Base-by-base conservation (phyloP, 1,139 yeast species). In the Nakaseomyces nivariensis region DNA sequence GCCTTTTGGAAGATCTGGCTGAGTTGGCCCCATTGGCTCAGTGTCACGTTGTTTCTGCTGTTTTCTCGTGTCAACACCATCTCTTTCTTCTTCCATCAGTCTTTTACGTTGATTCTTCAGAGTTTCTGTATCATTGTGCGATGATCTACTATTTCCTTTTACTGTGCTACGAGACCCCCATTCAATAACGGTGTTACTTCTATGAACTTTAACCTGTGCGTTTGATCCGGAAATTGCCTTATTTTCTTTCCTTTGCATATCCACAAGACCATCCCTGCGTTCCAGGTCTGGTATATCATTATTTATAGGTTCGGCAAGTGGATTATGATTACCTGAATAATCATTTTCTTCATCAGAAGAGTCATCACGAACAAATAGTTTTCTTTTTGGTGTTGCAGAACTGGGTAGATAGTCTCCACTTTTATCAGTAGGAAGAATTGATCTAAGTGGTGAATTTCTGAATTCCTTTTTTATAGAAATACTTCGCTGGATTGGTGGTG, bases 11-110 rank as follows among this genome's bases (percentile, higher is more conserved):
- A 51, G 58, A 3, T 54, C 45, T 1, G 56, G 51, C 49, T 69
- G 73, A 0, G 73, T 70, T 4, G 72, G 73, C 0, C 73, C 73
- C 9, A 70, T 55, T 11, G 50, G 54, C 9, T 49, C 52, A 3
- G 48, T 26, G 8, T 48, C 53, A 8, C 46, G 50, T 10, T 44
- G 33, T n/a, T 43, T 48, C 26, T 32, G 13, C 44, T 46, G 26
- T 48, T 46, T 24, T 13, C 27, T 33, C 8, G 40, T 38, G 5
- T 46, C 17, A 17, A 4, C 11, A 22, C 17, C 45, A 25, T 43
- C 36, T 10, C 29, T 29, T 4, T 43, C 42, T 33, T 36, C 25
- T 7, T 11, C 10, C 5, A 32, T 9, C 11, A 31, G 8, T 11
- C 34, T 27, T 11, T n/a, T 27, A 4, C 38, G 38, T 17, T 36